phyloP scores from a whole-genome alignment of 805 yeast species.

The Zygotorulaspora sp. region DNA sequence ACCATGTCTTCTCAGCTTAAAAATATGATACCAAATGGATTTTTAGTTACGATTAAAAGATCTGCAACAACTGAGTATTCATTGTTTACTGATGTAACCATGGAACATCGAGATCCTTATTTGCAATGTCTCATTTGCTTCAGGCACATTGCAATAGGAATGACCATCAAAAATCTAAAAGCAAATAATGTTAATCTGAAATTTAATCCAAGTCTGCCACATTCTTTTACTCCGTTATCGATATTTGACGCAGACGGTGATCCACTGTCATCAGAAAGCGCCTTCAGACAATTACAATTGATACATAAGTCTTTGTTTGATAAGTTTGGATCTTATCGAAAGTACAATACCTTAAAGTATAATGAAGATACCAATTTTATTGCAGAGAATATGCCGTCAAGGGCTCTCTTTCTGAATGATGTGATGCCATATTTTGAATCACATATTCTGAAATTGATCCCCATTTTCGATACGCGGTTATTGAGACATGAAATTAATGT shows the following conservation, averaged over 20 bases:
- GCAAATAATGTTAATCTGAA: constrained; percentile 6
- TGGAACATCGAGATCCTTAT: constrained; percentile 29
- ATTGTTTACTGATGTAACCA: constrained; percentile 24
- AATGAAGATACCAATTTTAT: constrained; percentile 8
- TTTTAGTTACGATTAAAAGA: constrained; percentile 25
- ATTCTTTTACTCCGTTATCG: constrained; percentile 23
- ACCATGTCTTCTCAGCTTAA: constrained; percentile 10
- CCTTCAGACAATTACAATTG: constrained; percentile 16
- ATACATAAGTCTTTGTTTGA: constrained; percentile 27
- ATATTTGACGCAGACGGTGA: constrained; percentile 23
- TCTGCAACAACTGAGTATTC: constrained; percentile 27
- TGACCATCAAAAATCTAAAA: constrained; percentile 18
- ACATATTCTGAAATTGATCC: constrained; percentile 22
- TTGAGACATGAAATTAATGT: constrained; percentile 15
- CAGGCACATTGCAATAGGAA: constrained; percentile 23
- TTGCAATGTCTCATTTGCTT: constrained; percentile 21
- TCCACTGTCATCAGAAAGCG: constrained; percentile 15
- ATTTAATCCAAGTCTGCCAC: constrained; percentile 21
- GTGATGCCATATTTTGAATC: constrained; percentile 24
- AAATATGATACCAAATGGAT: constrained; percentile 26
- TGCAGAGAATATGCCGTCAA: constrained; percentile 18
- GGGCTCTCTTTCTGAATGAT: constrained; percentile 15
- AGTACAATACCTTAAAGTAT: constrained; percentile 16
- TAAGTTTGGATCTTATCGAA: constrained; percentile 27
- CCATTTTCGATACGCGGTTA: constrained; percentile 22